Base-by-base conservation (phyloP, 805 yeast species). In the Scheffersomyces stipitis region DNA sequence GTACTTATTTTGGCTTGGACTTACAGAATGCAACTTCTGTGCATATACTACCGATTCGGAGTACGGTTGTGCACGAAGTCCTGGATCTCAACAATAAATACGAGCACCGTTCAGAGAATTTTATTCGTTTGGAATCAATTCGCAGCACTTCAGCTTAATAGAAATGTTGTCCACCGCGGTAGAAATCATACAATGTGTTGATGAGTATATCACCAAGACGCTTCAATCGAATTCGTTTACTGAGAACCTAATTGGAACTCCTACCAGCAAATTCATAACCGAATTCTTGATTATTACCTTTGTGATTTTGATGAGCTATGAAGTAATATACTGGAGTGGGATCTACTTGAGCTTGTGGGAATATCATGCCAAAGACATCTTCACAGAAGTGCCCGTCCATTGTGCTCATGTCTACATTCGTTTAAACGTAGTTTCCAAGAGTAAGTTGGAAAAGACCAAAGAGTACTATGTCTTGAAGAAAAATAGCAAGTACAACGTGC, bases 371-470 rank as follows among this genome's bases (percentile, higher is more conserved):
- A 73, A 76, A 45, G 84, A 81, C 37, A 75, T 78, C 17, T 83
- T 83, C 54, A 70, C 73, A n/a, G 85, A 83, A 30, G 74, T 78
- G 17, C 93, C 91, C 0, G 80, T 81, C 5, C 91, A 83, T 55
- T 84, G 89, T 60, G 89, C 93, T 0, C 88, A 84, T 57, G 67
- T 83, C 1, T 78, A 78, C 43, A 74, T 80, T 4, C 60, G 75
- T 17, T 65, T 83, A 34, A 74, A 78, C 37, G 51, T 78, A 3
- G 39, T 59, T 1, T 44, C 48, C 4, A 26, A 37, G 18, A 36
- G 38, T 0, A 49, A 57, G 27, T 7, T 44, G 10, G 45, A 37
- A 1, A 40, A 51, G 15, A 49, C 62, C 13, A 39, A 52, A 14
- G 49, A 54, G 15, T 65, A 64, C 42, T 67, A 64, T 44, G 29